A percentile compares a stretch with the other conserved stretches of the same genome.
phyloP scores from a whole-genome alignment of 371 early-diverging fungal genomes.

The Syncephalastrum sp. region DNA sequence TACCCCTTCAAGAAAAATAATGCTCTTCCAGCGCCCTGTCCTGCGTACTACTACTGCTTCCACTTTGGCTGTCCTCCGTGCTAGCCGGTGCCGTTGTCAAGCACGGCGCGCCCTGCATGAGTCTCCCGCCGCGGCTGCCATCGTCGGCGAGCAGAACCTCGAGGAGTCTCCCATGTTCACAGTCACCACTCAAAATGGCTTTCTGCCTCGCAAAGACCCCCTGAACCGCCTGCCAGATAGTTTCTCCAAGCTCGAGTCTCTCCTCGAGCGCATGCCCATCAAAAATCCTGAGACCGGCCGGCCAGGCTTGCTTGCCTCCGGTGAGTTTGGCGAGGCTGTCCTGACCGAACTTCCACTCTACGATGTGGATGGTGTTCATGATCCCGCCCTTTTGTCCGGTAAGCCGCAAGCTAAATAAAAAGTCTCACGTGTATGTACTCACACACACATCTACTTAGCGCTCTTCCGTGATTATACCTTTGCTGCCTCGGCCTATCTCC shows the following conservation, averaged over 20 bases:
- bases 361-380: slow-evolving; percentile 68
- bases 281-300: slow-evolving; percentile 56
- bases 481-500: slow-evolving; percentile 83
- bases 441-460: slow-evolving; percentile 34
- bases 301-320: slow-evolving; percentile 73
- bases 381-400: slow-evolving; percentile 72
- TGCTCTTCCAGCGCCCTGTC: no score
- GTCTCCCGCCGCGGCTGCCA: no score
- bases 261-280: slow-evolving; percentile 81
- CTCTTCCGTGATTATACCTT: slow-evolving; percentile 88
- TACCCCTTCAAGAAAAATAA: no score
- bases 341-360: slow-evolving; percentile 68
- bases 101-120: no score
- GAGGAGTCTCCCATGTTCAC: slow-evolving; percentile 55
- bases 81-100: no score
- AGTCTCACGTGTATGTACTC: no score
- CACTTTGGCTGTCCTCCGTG: no score
- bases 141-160: no score
- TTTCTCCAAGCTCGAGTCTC: slow-evolving; percentile 65
- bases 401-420: slow-evolving; percentile 5
- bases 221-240: slow-evolving; percentile 61
- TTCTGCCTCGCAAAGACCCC: slow-evolving; percentile 72
- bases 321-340: slow-evolving; percentile 80
- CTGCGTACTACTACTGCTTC: no score
- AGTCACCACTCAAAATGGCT: slow-evolving; percentile 69